Evolutionary conservation across 805 yeast genomes (phyloP).

Genomic region (Saturnispora bothae): DNA sequence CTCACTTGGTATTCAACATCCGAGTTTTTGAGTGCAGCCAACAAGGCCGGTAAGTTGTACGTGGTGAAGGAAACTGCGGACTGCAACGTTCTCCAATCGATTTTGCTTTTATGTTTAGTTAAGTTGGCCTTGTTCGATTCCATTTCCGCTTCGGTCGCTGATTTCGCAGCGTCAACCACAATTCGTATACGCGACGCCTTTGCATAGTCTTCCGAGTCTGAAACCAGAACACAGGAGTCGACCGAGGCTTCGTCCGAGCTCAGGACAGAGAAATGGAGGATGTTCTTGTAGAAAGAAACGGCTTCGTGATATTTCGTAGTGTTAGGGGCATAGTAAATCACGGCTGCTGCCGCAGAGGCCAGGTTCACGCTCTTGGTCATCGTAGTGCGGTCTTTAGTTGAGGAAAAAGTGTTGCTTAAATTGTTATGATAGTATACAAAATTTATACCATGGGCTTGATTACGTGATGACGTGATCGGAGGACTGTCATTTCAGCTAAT

Average conservation of each 20-base stretch:
- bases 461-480: conserved; percentile 2
- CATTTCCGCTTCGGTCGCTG: conserved; percentile 20
- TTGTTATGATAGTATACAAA: too few species aligned
- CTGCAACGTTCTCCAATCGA: conserved; percentile 43
- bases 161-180: conserved; percentile 18
- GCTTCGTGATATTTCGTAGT: conserved; percentile 34
- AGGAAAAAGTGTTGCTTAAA: too few species aligned
- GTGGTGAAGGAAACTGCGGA: conserved; percentile 38
- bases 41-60: conserved; percentile 29
- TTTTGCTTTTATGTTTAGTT: conserved; percentile 18
- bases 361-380: conserved; percentile 16
- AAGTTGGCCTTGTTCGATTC: conserved; percentile 23
- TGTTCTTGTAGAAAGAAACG: conserved; percentile 44
- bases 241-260: conserved; percentile 12
- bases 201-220: conserved; percentile 19
- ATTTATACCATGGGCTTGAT: too few species aligned
- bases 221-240: conserved; percentile 26
- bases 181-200: conserved; percentile 19
- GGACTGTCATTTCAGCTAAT: too few species aligned
- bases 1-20: conserved; percentile 39
- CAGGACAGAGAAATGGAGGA: conserved; percentile 27
- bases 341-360: conserved; percentile 47
- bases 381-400: too few species aligned
- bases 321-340: conserved; percentile 43
- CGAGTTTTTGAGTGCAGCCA: conserved; percentile 25